Conservation (phyloP, 1,284 basidiomycete species). For the Stygiomarasmius scandens region DNA sequence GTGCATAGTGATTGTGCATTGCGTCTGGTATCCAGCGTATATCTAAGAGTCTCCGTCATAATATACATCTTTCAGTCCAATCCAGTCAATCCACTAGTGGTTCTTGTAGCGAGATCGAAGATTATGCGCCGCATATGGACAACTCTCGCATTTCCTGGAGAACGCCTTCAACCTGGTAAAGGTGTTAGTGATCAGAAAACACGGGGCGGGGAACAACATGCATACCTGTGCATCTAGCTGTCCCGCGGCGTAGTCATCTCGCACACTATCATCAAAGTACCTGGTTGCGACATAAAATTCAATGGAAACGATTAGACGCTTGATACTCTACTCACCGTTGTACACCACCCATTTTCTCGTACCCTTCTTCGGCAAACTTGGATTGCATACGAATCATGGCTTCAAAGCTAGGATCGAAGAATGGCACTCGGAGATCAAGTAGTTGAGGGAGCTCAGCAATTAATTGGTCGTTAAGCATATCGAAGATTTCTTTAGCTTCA, state of each 20-base stretch:
- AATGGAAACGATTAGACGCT: too few species aligned
- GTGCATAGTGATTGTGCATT: too few species aligned
- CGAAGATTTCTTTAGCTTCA: slow-evolving; percentile 92
- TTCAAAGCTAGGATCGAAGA: slow-evolving; percentile 98
- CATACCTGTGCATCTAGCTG: slow-evolving; percentile 90
- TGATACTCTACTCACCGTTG: slow-evolving; percentile 64
- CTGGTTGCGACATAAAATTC: slow-evolving; percentile 37
- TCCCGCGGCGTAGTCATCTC: slow-evolving; percentile 97
- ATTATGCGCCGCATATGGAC: slow-evolving; percentile 77
- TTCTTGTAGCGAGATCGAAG: too few species aligned
- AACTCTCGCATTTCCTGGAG: slow-evolving; percentile 96
- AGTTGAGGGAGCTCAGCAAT: slow-evolving; percentile 90
- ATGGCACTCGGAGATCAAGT: slow-evolving; percentile 93
- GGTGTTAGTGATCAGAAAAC: slow-evolving; percentile 4
- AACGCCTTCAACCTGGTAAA: slow-evolving; percentile 80
- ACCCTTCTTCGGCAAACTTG: slow-evolving; percentile 96
- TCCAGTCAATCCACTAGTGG: too few species aligned
- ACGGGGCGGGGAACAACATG: background rate
- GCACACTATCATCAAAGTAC: slow-evolving; percentile 88
- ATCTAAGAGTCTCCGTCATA: background rate
- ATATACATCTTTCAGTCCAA: background rate
- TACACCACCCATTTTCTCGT: slow-evolving; percentile 96
- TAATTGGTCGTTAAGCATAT: slow-evolving; percentile 90
- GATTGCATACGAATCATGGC: slow-evolving; percentile 98
- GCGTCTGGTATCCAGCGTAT: too few species aligned